Percentiles rank a stretch among this genome's conserved stretches.
phyloP scores from a whole-genome alignment of 202 grass and related monocot species.

The Zizania palustris region DNA sequence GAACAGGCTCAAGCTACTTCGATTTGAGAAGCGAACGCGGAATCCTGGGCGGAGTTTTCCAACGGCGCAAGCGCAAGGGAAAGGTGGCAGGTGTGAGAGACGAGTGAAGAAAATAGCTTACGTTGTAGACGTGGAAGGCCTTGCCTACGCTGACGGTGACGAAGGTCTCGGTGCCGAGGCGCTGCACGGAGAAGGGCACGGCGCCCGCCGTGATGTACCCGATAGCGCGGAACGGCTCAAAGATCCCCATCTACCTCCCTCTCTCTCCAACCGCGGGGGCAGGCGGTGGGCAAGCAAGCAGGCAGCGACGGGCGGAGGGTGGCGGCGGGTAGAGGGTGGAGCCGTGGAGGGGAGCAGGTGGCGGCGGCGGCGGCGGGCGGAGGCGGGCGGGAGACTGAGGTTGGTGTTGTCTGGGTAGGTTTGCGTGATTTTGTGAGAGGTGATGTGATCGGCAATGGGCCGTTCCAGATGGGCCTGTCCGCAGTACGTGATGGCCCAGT shows the following conservation, averaged over 20 bases:
- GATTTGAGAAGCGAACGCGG: background rate
- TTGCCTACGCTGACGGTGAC: constrained; percentile 92
- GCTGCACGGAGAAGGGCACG: constrained; percentile 89
- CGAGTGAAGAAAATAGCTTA: constrained; percentile 36
- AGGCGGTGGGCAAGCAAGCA: no score
- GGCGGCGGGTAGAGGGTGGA: constrained; percentile 39
- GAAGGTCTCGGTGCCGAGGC: constrained; percentile 91
- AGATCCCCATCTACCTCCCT: constrained; percentile 68
- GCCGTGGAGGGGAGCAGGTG: no score
- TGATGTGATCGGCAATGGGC: no score
- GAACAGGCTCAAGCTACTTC: constrained; percentile 7
- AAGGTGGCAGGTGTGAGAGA: background rate
- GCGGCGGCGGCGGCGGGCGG: no score
- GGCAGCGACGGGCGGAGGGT: background rate
- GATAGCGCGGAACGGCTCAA: constrained; percentile 93
- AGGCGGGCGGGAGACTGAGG: no score
- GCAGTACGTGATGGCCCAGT: no score
- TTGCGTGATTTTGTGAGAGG: no score
- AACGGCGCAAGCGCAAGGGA: background rate
- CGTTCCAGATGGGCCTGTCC: no score
- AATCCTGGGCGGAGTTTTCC: background rate
- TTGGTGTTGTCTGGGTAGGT: no score
- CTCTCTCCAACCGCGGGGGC: background rate
- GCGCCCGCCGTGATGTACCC: constrained; percentile 78
- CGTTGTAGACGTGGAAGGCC: constrained; percentile 90